Evolutionary conservation across 2,329 filamentous ascomycete genomes (phyloP), one percentile per base, ranked within the genome.

Genomic region (Claviceps sp.): DNA sequence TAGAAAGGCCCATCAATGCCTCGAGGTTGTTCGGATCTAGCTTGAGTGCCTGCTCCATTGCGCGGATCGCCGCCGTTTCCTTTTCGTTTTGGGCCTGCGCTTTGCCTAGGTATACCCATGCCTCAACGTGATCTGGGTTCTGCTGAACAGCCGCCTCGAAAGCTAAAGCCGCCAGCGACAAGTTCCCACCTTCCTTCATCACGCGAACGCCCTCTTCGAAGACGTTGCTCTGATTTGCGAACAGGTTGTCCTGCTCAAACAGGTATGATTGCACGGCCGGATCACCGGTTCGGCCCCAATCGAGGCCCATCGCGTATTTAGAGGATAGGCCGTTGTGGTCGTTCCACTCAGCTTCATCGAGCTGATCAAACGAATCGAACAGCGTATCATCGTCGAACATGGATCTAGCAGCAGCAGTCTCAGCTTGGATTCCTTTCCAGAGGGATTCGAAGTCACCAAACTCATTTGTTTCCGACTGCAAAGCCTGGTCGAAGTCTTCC

Each of bases 81-180:
- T 98, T 98, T 68, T 98, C 93, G 67, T 98, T 98, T 67, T 98
- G 93, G 20, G 93, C 93, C 70, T 98, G 93, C 17, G 90, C 87
- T 50, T 85, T 84, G 50, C 93, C 93, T 36, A 98, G 79, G 61
- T 89, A 85, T 9, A 90, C 88, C 93, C 93, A 98, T 2, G 93
- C 93, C 51, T 95, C 86, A 39, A 91, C 82, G 65, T 97, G 91
- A 51, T 85, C 76, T 0, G 88, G 80, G 55, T 95, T 82, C 69
- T 91, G 89, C 67, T 96, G 90, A 5, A 91, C 88, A 2, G 93
- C 93, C 17, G 93, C 89, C 70, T 98, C 93, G 60, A 98, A 98
- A 0, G 93, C 93, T 47, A 98, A 74, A 0, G 93, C 89, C 6
- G 93, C 93, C 20, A 98, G 75, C 0, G 89, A 96, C 8, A 98